Conservation (phyloP, 768 basidiomycete genomes). For the Gymnopilus junonius region DNA sequence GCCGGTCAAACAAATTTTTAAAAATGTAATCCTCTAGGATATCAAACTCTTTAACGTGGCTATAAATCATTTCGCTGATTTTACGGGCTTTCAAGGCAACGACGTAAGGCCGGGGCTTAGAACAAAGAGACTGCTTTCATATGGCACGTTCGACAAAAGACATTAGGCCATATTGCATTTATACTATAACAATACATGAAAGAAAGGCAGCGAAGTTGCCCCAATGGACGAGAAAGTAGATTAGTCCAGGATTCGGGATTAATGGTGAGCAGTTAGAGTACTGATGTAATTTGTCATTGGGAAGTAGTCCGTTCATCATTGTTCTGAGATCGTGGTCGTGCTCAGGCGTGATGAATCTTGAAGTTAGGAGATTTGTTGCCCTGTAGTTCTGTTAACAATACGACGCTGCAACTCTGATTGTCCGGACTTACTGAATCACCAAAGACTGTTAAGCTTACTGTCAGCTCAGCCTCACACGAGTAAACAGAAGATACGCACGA, state of each 20-base stretch:
- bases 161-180: not conserved
- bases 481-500: constrained; percentile 33
- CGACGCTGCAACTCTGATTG: not conserved
- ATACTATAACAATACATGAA: not conserved
- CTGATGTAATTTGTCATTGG: not conserved
- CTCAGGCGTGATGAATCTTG: constrained; percentile 25
- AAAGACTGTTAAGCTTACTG: constrained; percentile 36
- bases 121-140: constrained; percentile 11
- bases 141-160: constrained; percentile 19
- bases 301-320: not conserved
- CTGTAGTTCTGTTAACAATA: constrained; percentile 9
- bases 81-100: not conserved
- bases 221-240: not conserved
- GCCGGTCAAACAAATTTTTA: not conserved
- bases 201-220: not conserved
- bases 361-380: constrained; percentile 36
- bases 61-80: constrained; percentile 15
- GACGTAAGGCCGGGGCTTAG: not conserved
- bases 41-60: constrained; percentile 16
- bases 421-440: constrained; percentile 49
- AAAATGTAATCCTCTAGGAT: constrained; percentile 6
- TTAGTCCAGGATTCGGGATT: not conserved
- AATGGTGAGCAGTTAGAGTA: not conserved
- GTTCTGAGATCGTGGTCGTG: not conserved
- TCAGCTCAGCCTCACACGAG: not conserved